Percentiles rank a stretch among this genome's conserved stretches.
Conservation (phyloP, 2,329 filamentous ascomycete species). For the Cryphonectria radicalis region DNA sequence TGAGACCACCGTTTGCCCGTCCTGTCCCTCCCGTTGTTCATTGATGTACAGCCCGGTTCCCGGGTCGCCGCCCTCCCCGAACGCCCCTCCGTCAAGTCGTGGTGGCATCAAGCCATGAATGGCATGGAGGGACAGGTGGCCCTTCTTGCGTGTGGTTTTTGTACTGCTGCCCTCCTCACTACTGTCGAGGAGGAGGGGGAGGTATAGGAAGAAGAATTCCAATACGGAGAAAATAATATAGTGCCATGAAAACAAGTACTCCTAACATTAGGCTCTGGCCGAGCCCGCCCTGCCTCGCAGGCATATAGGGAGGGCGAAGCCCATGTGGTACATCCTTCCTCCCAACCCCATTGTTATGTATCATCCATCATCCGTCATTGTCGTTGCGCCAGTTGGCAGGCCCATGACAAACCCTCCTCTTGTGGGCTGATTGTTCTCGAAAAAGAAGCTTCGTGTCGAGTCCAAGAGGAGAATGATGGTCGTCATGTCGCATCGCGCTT, state of each 20-base stretch:
- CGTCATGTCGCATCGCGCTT: slow-evolving; percentile 28
- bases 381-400: slow-evolving; percentile 9
- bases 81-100: slow-evolving; percentile 11
- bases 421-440: background rate
- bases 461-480: slow-evolving; percentile 19
- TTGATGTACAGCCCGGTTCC: slow-evolving; percentile 18
- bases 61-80: slow-evolving; percentile 18
- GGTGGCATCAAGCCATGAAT: slow-evolving; percentile 17
- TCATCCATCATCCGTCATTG: slow-evolving; percentile 18
- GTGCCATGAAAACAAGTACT: slow-evolving; percentile 8
- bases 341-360: background rate
- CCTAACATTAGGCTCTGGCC: background rate
- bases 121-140: slow-evolving; percentile 11
- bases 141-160: background rate
- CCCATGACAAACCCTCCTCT: background rate
- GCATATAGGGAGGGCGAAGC: background rate
- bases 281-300: slow-evolving; percentile 5
- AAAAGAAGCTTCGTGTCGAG: slow-evolving; percentile 17
- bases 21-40: background rate
- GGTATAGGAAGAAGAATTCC: slow-evolving; percentile 28
- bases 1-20: slow-evolving; percentile 2
- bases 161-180: slow-evolving; percentile 13
- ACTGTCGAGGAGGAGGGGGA: background rate
- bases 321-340: background rate
- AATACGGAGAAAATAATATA: slow-evolving; percentile 22